Evolutionary conservation across 73 alveolate genomes (phyloP).

Genomic region (Tetrahymena thermophila): DNA sequence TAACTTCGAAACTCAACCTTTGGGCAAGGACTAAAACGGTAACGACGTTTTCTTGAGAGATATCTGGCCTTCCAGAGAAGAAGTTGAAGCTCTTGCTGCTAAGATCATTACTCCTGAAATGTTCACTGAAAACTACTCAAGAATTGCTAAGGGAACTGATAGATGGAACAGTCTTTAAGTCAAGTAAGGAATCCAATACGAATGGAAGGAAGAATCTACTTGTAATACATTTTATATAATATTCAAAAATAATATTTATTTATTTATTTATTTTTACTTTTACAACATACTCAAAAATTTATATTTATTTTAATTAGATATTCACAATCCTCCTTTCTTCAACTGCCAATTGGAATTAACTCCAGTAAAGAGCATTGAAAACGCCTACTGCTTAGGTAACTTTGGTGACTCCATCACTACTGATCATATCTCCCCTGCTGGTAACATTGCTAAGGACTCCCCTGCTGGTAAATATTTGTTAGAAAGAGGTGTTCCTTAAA

Average conservation of each 20-base stretch:
- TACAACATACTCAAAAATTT: not conserved
- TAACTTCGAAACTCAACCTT: constrained; percentile 57
- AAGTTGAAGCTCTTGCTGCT: constrained; percentile 41
- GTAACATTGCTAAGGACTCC: constrained; percentile 73
- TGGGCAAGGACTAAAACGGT: constrained; percentile 62
- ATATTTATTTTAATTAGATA: not conserved
- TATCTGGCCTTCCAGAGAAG: constrained; percentile 76
- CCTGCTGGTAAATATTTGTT: constrained; percentile 77
- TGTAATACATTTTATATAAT: constrained; percentile 13
- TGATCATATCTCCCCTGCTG: constrained; percentile 90
- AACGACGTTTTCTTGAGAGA: constrained; percentile 66
- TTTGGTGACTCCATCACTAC: constrained; percentile 89
- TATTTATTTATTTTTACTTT: not conserved
- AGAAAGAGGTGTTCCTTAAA: constrained; percentile 52
- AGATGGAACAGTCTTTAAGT: constrained; percentile 65
- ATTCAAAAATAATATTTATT: not conserved
- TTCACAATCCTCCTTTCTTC: constrained; percentile 70
- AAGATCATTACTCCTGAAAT: constrained; percentile 53
- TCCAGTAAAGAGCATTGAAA: constrained; percentile 32
- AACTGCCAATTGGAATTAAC: constrained; percentile 52
- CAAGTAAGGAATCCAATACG: constrained; percentile 43
- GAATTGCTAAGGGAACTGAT: constrained; percentile 52
- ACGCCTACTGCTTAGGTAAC: constrained; percentile 66
- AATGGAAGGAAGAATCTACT: constrained; percentile 59
- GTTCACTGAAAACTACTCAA: constrained; percentile 45